A percentile compares a stretch with the other conserved stretches of the same genome.
These are phyloP conservation scores for Clavispora vitiphila DNA, from an alignment of 805 yeast species.

Conservation along the genomic window DNA sequence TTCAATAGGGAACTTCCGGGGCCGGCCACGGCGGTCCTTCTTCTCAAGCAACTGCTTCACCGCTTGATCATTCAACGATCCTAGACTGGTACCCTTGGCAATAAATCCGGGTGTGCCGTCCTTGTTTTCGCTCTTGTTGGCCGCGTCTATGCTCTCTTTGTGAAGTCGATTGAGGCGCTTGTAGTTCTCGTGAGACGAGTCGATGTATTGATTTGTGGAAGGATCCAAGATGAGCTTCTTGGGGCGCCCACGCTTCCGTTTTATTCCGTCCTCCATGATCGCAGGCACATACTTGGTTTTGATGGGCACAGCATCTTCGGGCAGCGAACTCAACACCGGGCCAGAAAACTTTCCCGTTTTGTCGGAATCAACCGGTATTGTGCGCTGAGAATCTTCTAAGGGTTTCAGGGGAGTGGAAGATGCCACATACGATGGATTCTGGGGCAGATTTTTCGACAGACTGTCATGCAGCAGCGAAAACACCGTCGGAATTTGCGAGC, in stretches of 20 bases:
- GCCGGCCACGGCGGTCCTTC: conserved; percentile 47
- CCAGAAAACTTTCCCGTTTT: background rate
- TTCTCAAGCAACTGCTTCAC: conserved; percentile 27
- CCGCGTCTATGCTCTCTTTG: conserved; percentile 12
- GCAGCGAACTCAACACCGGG: background rate
- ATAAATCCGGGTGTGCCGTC: conserved; percentile 2
- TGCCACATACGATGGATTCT: background rate
- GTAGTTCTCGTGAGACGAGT: conserved; percentile 37
- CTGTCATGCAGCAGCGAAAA: background rate
- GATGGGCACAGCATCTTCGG: background rate
- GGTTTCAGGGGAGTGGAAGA: background rate
- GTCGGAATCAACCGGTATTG: background rate
- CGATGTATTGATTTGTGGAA: conserved; percentile 36
- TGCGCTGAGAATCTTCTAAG: background rate
- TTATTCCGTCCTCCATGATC: conserved; percentile 11
- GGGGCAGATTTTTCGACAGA: background rate
- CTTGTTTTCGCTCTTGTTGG: conserved; percentile 1
- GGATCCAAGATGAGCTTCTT: conserved; percentile 37
- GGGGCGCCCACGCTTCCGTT: conserved; percentile 40
- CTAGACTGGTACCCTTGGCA: conserved; percentile 8
- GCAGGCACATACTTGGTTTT: conserved; percentile 6
- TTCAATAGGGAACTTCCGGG: conserved; percentile 46
- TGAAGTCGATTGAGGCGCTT: conserved; percentile 32
- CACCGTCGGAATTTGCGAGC: background rate
- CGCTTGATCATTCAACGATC: conserved; percentile 8